These are phyloP conservation scores for Orbilia blumenaviensis DNA, from an alignment of 2,329 filamentous ascomycete species.

Conservation along the genomic window DNA sequence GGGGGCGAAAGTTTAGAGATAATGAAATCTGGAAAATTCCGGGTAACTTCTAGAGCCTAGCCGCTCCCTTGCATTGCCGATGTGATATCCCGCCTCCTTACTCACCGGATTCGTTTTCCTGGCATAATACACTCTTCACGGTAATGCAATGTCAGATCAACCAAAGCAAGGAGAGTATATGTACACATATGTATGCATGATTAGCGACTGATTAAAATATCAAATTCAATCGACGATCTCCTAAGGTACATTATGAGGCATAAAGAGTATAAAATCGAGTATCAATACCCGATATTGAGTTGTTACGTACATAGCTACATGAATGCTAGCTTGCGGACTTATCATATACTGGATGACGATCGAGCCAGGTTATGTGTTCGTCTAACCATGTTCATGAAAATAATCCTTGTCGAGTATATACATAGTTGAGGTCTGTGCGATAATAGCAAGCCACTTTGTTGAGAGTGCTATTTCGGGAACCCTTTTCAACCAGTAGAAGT, in stretches of 20 bases:
- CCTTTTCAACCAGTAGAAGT: neutral
- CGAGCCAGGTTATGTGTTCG: no score
- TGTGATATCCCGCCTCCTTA: neutral
- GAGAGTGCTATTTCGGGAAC: neutral
- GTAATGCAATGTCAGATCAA: neutral
- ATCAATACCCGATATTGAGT: neutral
- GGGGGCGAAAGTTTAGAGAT: neutral
- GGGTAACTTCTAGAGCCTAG: neutral
- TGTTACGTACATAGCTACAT: no score
- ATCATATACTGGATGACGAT: neutral
- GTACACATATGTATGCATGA: neutral
- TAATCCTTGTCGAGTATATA: neutral
- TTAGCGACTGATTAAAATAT: slow-evolving; percentile 15
- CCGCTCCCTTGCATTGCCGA: neutral
- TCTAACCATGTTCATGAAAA: neutral
- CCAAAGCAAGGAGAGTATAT: slow-evolving; percentile 11
- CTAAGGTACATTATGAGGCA: neutral
- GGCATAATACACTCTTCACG: neutral
- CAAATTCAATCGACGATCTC: neutral
- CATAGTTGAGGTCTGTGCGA: neutral
- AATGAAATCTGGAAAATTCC: neutral
- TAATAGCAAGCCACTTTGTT: neutral
- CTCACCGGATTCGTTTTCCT: slow-evolving; percentile 10
- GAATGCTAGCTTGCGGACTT: neutral
- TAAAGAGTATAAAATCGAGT: neutral